Evolutionary conservation across 2,329 filamentous ascomycete species (phyloP).

Genomic region (Fusarium pininemorale): DNA sequence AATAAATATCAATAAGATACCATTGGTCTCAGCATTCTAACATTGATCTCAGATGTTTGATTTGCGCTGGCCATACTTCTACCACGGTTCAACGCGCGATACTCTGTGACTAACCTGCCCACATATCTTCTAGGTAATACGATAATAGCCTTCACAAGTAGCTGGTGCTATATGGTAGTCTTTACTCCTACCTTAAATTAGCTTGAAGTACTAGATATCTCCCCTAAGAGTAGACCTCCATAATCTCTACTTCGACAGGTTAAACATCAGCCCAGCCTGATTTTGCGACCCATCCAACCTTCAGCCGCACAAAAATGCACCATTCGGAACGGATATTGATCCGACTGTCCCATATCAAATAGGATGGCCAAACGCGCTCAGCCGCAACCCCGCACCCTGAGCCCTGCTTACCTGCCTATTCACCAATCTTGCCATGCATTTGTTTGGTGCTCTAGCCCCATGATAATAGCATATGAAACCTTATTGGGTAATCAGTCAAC

Average conservation of each 20-base stretch:
- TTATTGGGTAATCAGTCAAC: too few species aligned
- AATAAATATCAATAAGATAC: too few species aligned
- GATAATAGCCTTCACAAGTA: not conserved
- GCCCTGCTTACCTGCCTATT: not conserved
- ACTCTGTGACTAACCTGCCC: not conserved
- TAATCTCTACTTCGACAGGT: not conserved
- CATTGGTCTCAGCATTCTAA: fast-evolving
- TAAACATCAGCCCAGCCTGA: not conserved
- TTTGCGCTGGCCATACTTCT: not conserved
- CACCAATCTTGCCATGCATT: too few species aligned
- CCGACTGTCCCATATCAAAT: not conserved
- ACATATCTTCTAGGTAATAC: not conserved
- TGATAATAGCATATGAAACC: too few species aligned
- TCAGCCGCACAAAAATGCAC: not conserved
- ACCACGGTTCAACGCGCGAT: not conserved
- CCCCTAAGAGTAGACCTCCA: not conserved
- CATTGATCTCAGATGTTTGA: fast-evolving
- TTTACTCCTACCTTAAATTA: fast-evolving
- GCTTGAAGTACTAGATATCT: too few species aligned
- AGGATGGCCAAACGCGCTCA: not conserved
- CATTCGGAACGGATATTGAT: not conserved
- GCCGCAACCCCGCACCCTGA: not conserved
- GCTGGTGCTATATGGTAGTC: too few species aligned
- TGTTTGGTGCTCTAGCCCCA: not conserved
- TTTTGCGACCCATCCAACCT: not conserved